phyloP scores from a whole-genome alignment of 2,329 filamentous ascomycete species.

The Xylariaceae sp. region DNA sequence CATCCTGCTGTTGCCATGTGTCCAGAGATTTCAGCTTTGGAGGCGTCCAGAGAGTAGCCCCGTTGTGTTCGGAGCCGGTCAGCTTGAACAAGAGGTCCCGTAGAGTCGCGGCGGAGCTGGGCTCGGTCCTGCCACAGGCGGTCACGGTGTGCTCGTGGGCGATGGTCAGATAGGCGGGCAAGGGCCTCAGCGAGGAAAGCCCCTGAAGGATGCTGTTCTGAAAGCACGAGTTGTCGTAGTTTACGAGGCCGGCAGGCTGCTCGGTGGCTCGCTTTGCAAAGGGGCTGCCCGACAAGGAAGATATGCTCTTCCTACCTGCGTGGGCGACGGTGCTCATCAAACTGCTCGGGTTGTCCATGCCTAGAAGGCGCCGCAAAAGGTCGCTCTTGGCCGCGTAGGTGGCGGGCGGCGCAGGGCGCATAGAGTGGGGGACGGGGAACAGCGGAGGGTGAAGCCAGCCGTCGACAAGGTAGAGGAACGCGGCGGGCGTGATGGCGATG shows the following conservation, averaged over 20 bases:
- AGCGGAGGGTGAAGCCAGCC: conserved; percentile 50
- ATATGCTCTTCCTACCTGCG: conserved; percentile 55
- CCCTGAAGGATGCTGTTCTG: conserved; percentile 94
- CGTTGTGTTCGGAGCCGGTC: conserved; percentile 67
- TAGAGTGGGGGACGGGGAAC: conserved; percentile 35
- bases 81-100: conserved; percentile 67
- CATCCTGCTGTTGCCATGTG: conserved; percentile 95
- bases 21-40: conserved; percentile 84
- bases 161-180: conserved; percentile 63
- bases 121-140: conserved; percentile 26
- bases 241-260: conserved; percentile 70
- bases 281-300: conserved; percentile 48
- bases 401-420: conserved; percentile 37
- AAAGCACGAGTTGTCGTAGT: conserved; percentile 94
- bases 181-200: conserved; percentile 69
- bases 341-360: conserved; percentile 51
- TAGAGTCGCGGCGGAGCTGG: conserved; percentile 49
- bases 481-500: conserved; percentile 55
- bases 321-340: conserved; percentile 58
- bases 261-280: conserved; percentile 41
- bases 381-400: conserved; percentile 62
- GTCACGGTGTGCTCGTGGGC: conserved; percentile 30
- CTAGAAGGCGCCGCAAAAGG: conserved; percentile 61
- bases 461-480: conserved; percentile 57
- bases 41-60: conserved; percentile 78